Base-by-base conservation (phyloP, 1,284 basidiomycete genomes). In the Ustilago cynodontis region DNA sequence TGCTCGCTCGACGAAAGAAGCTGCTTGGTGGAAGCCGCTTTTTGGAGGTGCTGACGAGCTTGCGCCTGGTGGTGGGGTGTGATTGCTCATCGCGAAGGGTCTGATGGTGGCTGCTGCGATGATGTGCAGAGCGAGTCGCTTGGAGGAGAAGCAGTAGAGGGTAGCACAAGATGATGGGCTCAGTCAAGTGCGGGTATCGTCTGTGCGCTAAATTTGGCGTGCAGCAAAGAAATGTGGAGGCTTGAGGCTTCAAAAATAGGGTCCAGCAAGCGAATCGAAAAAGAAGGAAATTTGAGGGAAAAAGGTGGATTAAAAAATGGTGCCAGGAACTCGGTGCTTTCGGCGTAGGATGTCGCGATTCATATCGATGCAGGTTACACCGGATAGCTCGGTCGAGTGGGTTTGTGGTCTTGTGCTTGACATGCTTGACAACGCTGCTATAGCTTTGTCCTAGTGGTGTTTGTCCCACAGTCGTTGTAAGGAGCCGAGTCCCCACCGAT, bases 21-120 rank as follows among this genome's bases (percentile, higher is more conserved):
- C 73, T 29, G 73, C 73, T 55, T 76, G 67, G 29, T 76, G 60
- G n/a, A 76, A 76, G 50, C 73, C 73, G 43, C 71, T 58, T 45
- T 60, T 72, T 1, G 65, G n/a, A 33, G 56, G 5, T 37, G 45
- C 37, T 8, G n/a, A 33, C 3, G 41, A 0, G 29, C 47, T 9
- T 3, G 39, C 47, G 28, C 39, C 26, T 33, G 57, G 31, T 26
- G 33, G 18, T 59, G n/a, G 20, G 18, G 20, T 22, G 20, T 37
- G 1, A 14, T 35, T 18, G 5, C 3, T 28, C 45, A 37, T 50
- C 16, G 6, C 20, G 47, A 14, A 9, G 41, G 18, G 3, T 43
- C n/a, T 37, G 14, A 6, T 43, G 41, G n/a, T 43, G 6, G n/a
- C n/a, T 20, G 18, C 18, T 6, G 16, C 16, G n/a, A 9, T 43